Base-by-base conservation (phyloP, 2,329 filamentous ascomycete species). In the Colletotrichum camelliae region DNA sequence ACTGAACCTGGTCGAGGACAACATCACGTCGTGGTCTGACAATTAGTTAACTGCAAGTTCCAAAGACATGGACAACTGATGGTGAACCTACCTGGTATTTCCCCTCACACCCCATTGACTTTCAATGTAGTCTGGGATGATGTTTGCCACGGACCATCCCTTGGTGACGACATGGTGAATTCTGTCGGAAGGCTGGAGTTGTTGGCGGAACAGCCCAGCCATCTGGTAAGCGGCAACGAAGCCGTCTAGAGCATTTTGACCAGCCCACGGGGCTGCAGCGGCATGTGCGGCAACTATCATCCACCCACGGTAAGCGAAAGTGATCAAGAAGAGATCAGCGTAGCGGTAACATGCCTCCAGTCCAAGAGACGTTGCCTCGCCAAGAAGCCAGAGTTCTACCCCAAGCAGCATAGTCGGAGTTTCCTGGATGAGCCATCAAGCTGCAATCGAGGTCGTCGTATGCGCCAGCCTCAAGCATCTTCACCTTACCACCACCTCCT, bases 401-500 rank as follows among this genome's bases (percentile, higher is more conserved):
- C 70, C 74, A 74, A 12, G 74, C 74, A 15, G 65, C 65, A 3
- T 76, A 76, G 21, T 61, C 66, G 2, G 39, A 65, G 58, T 76
- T 76, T 29, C 72, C 35, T 1, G 61, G 65, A 10, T 64, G 61
- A 7, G 64, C 71, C 62, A 76, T 72, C 37, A 75, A 67, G 18
- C 60, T 69, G 35, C 61, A 75, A 57, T 75, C 72, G 0, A 83
- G 80, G 18, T 86, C 84, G 5, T 80, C 77, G 74, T 88, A 89
- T 2, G 87, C 87, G 13, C 87, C 87, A 13, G 84, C 85, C 16
- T 87, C 67, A 21, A 89, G 80, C 0, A 88, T 81, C 21, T 83
- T 86, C 68, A 89, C 86, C 79, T 90, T 91, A 31, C 88, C 88
- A 15, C 88, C 89, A 9, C 69, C 60, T 4, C 73, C 69, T 43